Percentiles rank a stretch among this genome's conserved stretches.
phyloP scores from a whole-genome alignment of 2,329 filamentous ascomycete species.

The Ilyonectria sp. region DNA sequence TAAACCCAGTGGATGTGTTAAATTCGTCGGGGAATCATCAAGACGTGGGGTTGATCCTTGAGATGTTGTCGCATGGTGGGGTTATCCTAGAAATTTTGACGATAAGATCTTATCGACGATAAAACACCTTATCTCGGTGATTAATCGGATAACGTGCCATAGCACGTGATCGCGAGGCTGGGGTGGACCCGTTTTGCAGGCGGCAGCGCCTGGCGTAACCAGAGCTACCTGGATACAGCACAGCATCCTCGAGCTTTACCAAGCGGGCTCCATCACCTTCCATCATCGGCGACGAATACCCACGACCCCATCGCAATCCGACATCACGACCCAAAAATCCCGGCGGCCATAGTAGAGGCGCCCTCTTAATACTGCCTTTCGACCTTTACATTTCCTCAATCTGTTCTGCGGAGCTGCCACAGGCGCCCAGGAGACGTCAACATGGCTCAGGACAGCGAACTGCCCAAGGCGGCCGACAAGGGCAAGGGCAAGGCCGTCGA shows the following conservation, averaged over 20 bases:
- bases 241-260: constrained; percentile 54
- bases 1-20: constrained; percentile 9
- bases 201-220: constrained; percentile 64
- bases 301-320: constrained; percentile 41
- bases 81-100: constrained; percentile 48
- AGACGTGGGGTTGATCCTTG: constrained; percentile 43
- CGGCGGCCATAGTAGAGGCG: constrained; percentile 25
- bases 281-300: constrained; percentile 50
- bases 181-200: constrained; percentile 53
- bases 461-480: constrained; percentile 89
- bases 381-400: constrained; percentile 32
- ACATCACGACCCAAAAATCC: constrained; percentile 31
- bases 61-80: constrained; percentile 45
- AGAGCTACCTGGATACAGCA: constrained; percentile 52
- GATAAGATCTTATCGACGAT: constrained; percentile 54
- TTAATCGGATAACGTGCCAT: constrained; percentile 21
- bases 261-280: constrained; percentile 57
- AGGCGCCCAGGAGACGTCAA: constrained; percentile 57
- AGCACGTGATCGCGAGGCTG: constrained; percentile 53
- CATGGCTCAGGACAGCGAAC: constrained; percentile 96
- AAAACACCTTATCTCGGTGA: constrained; percentile 33
- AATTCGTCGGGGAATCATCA: constrained; percentile 22
- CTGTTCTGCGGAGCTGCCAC: constrained; percentile 43
- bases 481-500: constrained; percentile 94
- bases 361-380: constrained; percentile 19